Conservation (phyloP, 2,329 filamentous ascomycete species). For the Pyrenochaeta sp. region DNA sequence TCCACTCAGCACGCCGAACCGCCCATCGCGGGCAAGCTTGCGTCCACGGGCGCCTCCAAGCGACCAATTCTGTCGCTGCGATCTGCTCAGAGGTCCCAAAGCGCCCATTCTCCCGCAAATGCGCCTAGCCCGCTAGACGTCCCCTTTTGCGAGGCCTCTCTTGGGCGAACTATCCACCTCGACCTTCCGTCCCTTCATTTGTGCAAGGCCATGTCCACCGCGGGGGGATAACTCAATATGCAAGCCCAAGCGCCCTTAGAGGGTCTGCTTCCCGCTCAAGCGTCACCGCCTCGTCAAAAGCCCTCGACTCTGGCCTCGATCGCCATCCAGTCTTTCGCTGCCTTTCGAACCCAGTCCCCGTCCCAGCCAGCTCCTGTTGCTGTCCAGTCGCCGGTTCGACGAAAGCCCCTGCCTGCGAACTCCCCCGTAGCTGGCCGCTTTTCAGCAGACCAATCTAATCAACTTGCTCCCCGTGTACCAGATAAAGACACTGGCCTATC, state of each 20-base stretch:
- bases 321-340: conserved; percentile 53
- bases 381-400: conserved; percentile 54
- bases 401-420: conserved; percentile 63
- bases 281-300: conserved; percentile 41
- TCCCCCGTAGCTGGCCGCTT: conserved; percentile 57
- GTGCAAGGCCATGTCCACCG: conserved; percentile 45
- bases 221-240: conserved; percentile 39
- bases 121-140: conserved; percentile 31
- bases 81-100: conserved; percentile 34
- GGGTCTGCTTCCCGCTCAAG: conserved; percentile 28
- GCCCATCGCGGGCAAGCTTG: conserved; percentile 19
- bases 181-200: conserved; percentile 34
- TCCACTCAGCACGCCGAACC: conserved; percentile 34
- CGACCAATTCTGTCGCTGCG: conserved; percentile 39
- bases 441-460: conserved; percentile 51
- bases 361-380: conserved; percentile 39
- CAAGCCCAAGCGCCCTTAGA: conserved; percentile 38
- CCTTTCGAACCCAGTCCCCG: conserved; percentile 52
- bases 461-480: conserved; percentile 15
- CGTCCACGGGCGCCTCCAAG: conserved; percentile 25
- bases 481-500: conserved; percentile 32
- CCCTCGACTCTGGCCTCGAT: conserved; percentile 49
- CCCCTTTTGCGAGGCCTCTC: conserved; percentile 40
- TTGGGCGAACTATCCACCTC: conserved; percentile 32
- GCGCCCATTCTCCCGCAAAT: conserved; percentile 32